These are phyloP conservation scores for Fusarium brevicatenulatum DNA, from an alignment of 2,329 filamentous ascomycete genomes.

Conservation along the genomic window DNA sequence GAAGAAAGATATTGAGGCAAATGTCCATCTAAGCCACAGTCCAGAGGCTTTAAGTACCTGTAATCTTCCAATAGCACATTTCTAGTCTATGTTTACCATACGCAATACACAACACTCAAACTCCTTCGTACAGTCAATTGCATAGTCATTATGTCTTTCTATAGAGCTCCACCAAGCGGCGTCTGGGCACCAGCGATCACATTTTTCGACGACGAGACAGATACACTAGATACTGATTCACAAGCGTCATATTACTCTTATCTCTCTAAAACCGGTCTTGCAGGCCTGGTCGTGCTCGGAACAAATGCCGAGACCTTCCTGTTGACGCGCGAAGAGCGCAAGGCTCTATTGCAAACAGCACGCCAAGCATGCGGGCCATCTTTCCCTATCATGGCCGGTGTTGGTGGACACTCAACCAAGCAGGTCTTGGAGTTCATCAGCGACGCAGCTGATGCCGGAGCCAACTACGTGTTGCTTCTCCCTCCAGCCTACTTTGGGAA, in stretches of 20 bases:
- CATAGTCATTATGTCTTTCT: slow-evolving; percentile 21
- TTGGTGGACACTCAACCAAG: slow-evolving; percentile 70
- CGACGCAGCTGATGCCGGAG: slow-evolving; percentile 70
- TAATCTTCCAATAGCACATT: neutral
- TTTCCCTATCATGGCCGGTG: slow-evolving; percentile 83
- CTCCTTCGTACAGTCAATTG: neutral
- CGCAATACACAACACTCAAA: neutral
- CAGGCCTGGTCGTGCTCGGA: slow-evolving; percentile 63
- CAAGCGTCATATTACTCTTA: slow-evolving; percentile 63
- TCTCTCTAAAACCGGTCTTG: slow-evolving; percentile 59
- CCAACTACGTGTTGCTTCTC: slow-evolving; percentile 69
- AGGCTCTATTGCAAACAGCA: slow-evolving; percentile 65
- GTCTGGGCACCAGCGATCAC: slow-evolving; percentile 65
- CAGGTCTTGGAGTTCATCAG: slow-evolving; percentile 69
- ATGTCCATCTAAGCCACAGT: neutral
- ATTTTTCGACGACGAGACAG: slow-evolving; percentile 61
- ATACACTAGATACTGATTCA: slow-evolving; percentile 58
- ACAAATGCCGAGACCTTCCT: slow-evolving; percentile 68
- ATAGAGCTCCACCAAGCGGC: slow-evolving; percentile 45
- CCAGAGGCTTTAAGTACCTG: slow-evolving; percentile 32
- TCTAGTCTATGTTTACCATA: neutral
- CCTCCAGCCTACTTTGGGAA: slow-evolving; percentile 74
- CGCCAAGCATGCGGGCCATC: slow-evolving; percentile 83
- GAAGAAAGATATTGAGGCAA: neutral
- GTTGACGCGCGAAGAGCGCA: slow-evolving; percentile 67